A percentile compares a stretch with the other conserved stretches of the same genome.
Conservation (phyloP, 2,329 filamentous ascomycete genomes). For the Diplodia sapinea region DNA sequence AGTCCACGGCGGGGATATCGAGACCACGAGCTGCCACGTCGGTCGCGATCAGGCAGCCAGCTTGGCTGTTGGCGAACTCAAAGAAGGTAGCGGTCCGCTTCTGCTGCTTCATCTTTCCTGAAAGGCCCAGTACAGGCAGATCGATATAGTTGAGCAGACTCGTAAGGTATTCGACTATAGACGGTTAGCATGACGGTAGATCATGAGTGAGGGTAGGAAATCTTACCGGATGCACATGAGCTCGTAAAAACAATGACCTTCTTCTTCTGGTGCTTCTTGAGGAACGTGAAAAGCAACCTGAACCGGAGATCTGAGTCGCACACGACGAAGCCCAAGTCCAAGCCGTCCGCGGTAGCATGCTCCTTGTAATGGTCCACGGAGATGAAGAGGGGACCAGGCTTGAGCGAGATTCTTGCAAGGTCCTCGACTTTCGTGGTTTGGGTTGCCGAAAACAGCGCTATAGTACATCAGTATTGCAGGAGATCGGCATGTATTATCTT, state of each 20-base stretch:
- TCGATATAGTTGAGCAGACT: conserved; percentile 98
- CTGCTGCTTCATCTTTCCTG: conserved; percentile 96
- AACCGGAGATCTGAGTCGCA: conserved; percentile 85
- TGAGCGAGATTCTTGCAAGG: conserved; percentile 88
- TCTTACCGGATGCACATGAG: conserved; percentile 49
- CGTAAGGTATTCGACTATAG: conserved; percentile 80
- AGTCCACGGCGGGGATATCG: conserved; percentile 95
- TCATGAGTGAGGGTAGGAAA: conserved; percentile 91
- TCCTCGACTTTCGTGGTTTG: conserved; percentile 99
- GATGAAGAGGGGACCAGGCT: conserved; percentile 91
- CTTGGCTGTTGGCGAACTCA: conserved; percentile 85
- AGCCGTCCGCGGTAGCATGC: conserved; percentile 87
- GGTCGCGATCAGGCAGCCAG: conserved; percentile 91
- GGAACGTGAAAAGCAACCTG: conserved; percentile 89
- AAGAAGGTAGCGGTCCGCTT: conserved; percentile 99
- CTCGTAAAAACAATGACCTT: conserved; percentile 86
- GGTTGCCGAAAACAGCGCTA: conserved; percentile 97
- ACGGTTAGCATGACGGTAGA: conserved; percentile 52
- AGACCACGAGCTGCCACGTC: conserved; percentile 88
- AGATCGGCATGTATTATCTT: conserved; percentile 54
- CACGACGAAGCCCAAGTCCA: conserved; percentile 95
- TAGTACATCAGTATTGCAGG: not conserved
- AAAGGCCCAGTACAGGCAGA: conserved; percentile 81
- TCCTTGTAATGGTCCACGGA: conserved; percentile 92
- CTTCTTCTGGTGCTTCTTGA: conserved; percentile 93